Percentiles rank a stretch among this genome's conserved stretches.
These are phyloP conservation scores for Chalciporus piperatus DNA, from an alignment of 768 basidiomycete species.

Conservation along the genomic window DNA sequence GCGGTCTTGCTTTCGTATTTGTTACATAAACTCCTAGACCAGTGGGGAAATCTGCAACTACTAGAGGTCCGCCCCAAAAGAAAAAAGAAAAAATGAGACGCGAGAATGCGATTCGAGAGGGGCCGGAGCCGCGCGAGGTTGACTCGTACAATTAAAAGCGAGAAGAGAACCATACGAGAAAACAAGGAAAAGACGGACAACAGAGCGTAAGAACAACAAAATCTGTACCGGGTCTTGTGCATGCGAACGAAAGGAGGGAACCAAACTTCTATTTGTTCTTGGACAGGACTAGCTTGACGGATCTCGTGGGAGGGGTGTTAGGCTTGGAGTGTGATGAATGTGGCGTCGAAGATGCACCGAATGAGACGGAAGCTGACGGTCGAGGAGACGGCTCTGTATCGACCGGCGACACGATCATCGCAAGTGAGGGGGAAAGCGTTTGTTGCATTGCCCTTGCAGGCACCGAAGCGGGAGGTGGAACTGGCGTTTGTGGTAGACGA, in stretches of 20 bases:
- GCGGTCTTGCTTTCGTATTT: neutral
- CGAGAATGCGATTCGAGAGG: neutral
- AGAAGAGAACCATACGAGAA: neutral
- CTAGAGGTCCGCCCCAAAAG: neutral
- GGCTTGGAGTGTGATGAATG: constrained; percentile 15
- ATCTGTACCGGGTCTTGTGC: neutral
- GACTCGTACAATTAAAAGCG: constrained; percentile 15
- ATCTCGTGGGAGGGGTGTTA: constrained; percentile 11
- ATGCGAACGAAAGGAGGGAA: neutral
- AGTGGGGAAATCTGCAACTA: neutral
- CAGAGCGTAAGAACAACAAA: neutral
- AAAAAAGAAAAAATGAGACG: neutral
- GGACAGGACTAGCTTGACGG: constrained; percentile 30
- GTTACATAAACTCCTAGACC: constrained; percentile 2
- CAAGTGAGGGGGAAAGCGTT: constrained; percentile 33
- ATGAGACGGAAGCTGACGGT: constrained; percentile 27
- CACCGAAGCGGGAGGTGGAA: constrained; percentile 22
- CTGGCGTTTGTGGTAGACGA: constrained; percentile 33
- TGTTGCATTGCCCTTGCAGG: constrained; percentile 33
- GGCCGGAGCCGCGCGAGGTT: neutral
- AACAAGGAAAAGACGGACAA: neutral
- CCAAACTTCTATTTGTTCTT: constrained; percentile 26
- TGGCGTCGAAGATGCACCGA: constrained; percentile 6
- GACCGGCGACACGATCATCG: constrained; percentile 35
- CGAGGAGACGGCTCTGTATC: constrained; percentile 34